These are phyloP conservation scores for Hyphopichia burtonii DNA, from an alignment of 1,139 yeast species.

Conservation along the genomic window DNA sequence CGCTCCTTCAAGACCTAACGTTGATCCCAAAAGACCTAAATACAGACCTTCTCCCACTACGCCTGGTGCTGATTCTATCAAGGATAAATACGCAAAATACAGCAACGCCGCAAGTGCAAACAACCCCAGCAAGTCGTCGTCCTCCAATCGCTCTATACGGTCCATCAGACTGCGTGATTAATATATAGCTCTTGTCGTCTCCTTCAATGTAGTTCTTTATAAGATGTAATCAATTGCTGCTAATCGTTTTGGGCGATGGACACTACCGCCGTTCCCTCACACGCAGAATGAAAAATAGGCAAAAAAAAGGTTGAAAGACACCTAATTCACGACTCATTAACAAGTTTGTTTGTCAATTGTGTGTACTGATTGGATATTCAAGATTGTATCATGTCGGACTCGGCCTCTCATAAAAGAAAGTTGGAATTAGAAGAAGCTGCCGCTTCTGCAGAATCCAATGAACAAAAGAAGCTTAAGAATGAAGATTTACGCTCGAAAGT, in stretches of 20 bases:
- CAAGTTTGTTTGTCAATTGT: too few relatives aligned
- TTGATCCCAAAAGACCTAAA: slow-evolving; percentile 3
- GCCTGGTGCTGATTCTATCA: slow-evolving; percentile 14
- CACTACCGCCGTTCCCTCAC: too few relatives aligned
- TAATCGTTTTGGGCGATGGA: too few relatives aligned
- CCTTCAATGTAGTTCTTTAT: background rate
- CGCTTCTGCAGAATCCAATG: background rate
- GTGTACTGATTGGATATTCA: too few relatives aligned
- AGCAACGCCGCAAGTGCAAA: slow-evolving; percentile 7
- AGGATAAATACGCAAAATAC: slow-evolving; percentile 35
- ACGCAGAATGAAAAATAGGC: too few relatives aligned
- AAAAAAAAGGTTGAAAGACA: too few relatives aligned
- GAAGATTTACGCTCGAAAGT: slow-evolving; percentile 1
- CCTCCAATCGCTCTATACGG: slow-evolving; percentile 18
- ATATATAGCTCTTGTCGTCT: background rate
- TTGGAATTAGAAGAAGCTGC: slow-evolving; percentile 14
- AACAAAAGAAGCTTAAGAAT: background rate
- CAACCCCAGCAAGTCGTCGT: background rate
- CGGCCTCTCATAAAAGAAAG: slow-evolving; percentile 14
- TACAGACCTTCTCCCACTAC: slow-evolving; percentile 4
- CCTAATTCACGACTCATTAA: background rate
- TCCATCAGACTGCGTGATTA: slow-evolving; percentile 22
- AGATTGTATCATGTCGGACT: background rate
- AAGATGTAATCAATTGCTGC: too few relatives aligned
- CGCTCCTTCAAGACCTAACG: slow-evolving; percentile 4